Evolutionary conservation across 176 grass and related monocot genomes (phyloP).

Genomic region (Phoenix roebelenii): DNA sequence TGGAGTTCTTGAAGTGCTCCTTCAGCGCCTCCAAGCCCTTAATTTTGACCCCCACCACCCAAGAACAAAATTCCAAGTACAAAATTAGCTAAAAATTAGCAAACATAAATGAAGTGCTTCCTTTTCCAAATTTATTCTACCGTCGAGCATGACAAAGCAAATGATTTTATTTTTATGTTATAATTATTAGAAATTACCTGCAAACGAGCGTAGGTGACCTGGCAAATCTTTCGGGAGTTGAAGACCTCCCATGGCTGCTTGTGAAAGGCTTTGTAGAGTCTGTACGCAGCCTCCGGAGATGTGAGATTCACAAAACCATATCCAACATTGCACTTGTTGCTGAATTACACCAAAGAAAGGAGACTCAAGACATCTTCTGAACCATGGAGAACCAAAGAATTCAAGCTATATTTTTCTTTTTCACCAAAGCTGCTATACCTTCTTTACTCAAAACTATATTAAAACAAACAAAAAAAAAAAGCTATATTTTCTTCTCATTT

Average conservation of each 20-base stretch:
- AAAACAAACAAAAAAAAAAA: too few species aligned
- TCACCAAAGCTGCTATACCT: too few species aligned
- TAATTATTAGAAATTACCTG: conserved; percentile 30
- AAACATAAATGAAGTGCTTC: too few species aligned
- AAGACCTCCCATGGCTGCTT: conserved; percentile 94
- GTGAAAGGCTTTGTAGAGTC: conserved; percentile 93
- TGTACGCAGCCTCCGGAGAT: conserved; percentile 71
- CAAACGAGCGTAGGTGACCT: conserved; percentile 95
- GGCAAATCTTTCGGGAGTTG: conserved; percentile 98
- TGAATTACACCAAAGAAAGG: conserved; percentile 16
- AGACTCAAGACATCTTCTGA: too few species aligned
- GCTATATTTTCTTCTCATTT: too few species aligned
- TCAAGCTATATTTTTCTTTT: too few species aligned
- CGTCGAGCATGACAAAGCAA: too few species aligned
- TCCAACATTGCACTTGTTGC: conserved; percentile 99
- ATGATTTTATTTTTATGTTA: too few species aligned
- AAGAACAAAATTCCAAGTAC: background rate
- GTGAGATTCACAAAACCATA: conserved; percentile 98
- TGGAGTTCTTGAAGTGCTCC: conserved; percentile 99
- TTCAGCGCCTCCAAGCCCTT: conserved; percentile 88
- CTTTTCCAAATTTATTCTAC: too few species aligned
- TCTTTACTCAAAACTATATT: too few species aligned
- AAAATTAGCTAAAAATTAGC: background rate
- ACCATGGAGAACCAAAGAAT: too few species aligned
- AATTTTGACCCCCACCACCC: too few species aligned